Conservation (phyloP, 2,329 filamentous ascomycete genomes). For the Botryotinia narcissicola region DNA sequence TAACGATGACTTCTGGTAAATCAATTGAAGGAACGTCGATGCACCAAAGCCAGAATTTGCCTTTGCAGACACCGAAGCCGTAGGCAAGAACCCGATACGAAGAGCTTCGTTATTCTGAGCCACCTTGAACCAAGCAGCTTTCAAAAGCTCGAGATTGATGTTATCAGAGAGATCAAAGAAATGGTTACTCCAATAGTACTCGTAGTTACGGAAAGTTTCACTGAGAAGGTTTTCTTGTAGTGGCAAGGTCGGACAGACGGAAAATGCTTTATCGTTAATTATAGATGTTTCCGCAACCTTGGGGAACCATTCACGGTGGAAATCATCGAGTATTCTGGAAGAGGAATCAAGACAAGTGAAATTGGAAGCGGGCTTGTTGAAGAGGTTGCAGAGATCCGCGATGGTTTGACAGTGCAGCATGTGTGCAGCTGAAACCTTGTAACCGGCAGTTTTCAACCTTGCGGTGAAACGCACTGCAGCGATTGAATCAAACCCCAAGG, state of each 20-base stretch:
- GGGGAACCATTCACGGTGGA: neutral
- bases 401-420: slow-evolving; percentile 3
- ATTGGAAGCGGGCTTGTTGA: neutral
- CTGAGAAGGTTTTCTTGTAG: slow-evolving; percentile 33
- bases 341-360: slow-evolving; percentile 9
- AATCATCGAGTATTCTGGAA: neutral
- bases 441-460: neutral
- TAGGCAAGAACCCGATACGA: slow-evolving; percentile 36
- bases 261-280: neutral
- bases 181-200: slow-evolving; percentile 39
- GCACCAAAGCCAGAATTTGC: neutral
- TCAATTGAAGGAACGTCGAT: slow-evolving; percentile 23
- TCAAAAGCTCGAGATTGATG: slow-evolving; percentile 27
- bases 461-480: slow-evolving; percentile 10
- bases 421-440: slow-evolving; percentile 7
- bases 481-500: slow-evolving; percentile 9
- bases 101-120: slow-evolving; percentile 35
- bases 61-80: neutral
- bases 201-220: slow-evolving; percentile 29
- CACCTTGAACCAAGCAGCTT: slow-evolving; percentile 33
- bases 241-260: neutral
- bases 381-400: slow-evolving; percentile 2
- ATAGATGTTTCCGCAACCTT: neutral
- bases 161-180: slow-evolving; percentile 25
- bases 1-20: neutral